Conservation (phyloP, 2,329 filamentous ascomycete species). For the Alternaria sp. region DNA sequence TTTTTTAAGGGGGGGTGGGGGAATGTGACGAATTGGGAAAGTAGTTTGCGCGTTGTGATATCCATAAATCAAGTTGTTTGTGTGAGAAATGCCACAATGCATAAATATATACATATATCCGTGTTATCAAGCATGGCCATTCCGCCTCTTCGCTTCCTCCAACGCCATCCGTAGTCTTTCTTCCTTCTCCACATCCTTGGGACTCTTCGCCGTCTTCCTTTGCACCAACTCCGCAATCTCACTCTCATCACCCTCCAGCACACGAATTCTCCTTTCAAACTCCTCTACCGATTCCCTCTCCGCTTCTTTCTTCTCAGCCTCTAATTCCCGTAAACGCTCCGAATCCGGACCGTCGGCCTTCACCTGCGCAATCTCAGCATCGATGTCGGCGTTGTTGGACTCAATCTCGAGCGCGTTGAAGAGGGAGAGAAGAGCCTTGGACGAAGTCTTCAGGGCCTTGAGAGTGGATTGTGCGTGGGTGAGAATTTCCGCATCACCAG, state of each 20-base stretch:
- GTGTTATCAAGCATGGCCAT: conserved; percentile 47
- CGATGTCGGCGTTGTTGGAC: conserved; percentile 62
- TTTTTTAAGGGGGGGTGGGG: not conserved
- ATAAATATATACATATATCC: not conserved
- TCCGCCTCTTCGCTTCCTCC: conserved; percentile 64
- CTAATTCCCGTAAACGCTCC: conserved; percentile 53
- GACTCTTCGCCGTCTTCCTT: conserved; percentile 35
- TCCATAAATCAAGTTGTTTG: not conserved
- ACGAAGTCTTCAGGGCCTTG: conserved; percentile 50
- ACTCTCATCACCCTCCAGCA: conserved; percentile 47
- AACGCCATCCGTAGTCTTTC: conserved; percentile 60
- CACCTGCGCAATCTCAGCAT: conserved; percentile 63
- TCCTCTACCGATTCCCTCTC: conserved; percentile 47
- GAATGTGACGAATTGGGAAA: not conserved
- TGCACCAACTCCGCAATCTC: conserved; percentile 41
- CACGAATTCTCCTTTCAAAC: conserved; percentile 52
- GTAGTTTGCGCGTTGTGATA: not conserved
- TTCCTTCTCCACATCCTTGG: conserved; percentile 54
- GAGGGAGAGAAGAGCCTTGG: conserved; percentile 51
- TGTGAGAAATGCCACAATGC: not conserved
- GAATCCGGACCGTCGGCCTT: conserved; percentile 55
- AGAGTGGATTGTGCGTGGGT: conserved; percentile 42
- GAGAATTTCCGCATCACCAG: conserved; percentile 31
- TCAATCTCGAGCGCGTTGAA: conserved; percentile 60
- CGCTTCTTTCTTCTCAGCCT: conserved; percentile 43